A percentile compares a stretch with the other conserved stretches of the same genome.
phyloP scores from a whole-genome alignment of 1,139 yeast species.

The Protomyces arabidopsidicola region DNA sequence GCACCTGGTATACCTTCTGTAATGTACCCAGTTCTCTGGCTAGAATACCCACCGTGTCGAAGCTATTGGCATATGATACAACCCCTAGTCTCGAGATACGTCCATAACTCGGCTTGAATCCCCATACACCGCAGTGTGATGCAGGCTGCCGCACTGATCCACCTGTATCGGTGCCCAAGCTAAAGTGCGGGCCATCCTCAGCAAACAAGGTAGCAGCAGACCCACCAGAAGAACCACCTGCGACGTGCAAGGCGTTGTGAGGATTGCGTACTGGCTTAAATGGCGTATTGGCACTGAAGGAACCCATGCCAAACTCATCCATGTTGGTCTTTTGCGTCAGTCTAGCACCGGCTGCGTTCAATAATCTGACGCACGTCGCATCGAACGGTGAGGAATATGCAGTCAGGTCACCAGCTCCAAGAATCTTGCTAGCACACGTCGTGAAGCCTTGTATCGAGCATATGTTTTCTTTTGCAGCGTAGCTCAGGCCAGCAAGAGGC shows the following conservation, averaged over 20 bases:
- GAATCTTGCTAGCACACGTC: constrained; percentile 24
- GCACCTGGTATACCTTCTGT: constrained; percentile 46
- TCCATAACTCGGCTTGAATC: constrained; percentile 92
- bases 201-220: constrained; percentile 62
- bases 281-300: constrained; percentile 47
- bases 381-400: constrained; percentile 70
- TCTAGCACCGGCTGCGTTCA: constrained; percentile 51
- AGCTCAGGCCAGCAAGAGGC: background rate
- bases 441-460: constrained; percentile 17
- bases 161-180: constrained; percentile 86
- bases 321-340: constrained; percentile 83
- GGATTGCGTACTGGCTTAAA: constrained; percentile 75
- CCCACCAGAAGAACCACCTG: constrained; percentile 97
- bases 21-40: constrained; percentile 44
- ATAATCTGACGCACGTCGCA: constrained; percentile 62
- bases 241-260: constrained; percentile 43
- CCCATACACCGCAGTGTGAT: constrained; percentile 73
- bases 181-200: background rate
- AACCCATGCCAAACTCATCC: constrained; percentile 98
- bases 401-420: constrained; percentile 22
- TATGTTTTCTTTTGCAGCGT: constrained; percentile 26
- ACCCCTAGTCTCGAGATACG: constrained; percentile 89
- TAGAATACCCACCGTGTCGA: constrained; percentile 89
- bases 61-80: constrained; percentile 83
- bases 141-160: constrained; percentile 94